Evolutionary conservation across 2,329 filamentous ascomycete species (phyloP), one percentile per base, ranked within the genome.

Genomic region (Clarireedia sp.): DNA sequence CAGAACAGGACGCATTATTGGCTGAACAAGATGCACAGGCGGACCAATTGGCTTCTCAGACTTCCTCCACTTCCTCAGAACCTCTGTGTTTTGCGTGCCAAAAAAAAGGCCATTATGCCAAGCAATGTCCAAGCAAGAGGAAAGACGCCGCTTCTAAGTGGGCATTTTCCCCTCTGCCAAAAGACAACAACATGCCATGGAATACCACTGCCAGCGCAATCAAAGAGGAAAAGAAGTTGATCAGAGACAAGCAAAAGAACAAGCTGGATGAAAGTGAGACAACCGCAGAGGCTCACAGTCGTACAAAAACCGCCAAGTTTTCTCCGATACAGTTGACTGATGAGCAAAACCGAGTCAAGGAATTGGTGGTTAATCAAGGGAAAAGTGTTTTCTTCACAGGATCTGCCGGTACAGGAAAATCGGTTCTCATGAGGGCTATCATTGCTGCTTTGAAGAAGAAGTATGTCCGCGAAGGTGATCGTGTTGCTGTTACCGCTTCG

Each of bases 321-420:
- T 19, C 67, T 43, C 50, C 63, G 58, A 60, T 74, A 65, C 58
- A 58, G 55, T 76, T 99, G 37, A 96, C 89, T 68, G 80, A 86
- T 12, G 94, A 99, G 68, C 94, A 99, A 71, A 80, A 82, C 57
- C 83, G 88, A 57, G 90, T 99, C 10, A 75, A 95, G 56, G 83
- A 90, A 46, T 75, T 96, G 19, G 92, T 99, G 9, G 80, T 90
- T 7, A 81, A 94, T 21, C 75, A 88, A 60, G 81, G 81, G 57
- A 86, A 90, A 69, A 97, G 92, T 64, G 91, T 96, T 2, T 99
- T 99, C 75, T 99, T 99, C 70, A 99, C 94, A 1, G 94, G 94
- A 64, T 95, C 94, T 57, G 94, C 94, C 56, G 90, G 87, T 77
- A 96, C 94, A 4, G 94, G 94, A 70, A 99, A 99, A 75, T 99